Percentiles rank a stretch among this genome's conserved stretches.
Evolutionary conservation across 2,329 filamentous ascomycete species (phyloP).

Genomic region (Lecanoromycetidae sp.): DNA sequence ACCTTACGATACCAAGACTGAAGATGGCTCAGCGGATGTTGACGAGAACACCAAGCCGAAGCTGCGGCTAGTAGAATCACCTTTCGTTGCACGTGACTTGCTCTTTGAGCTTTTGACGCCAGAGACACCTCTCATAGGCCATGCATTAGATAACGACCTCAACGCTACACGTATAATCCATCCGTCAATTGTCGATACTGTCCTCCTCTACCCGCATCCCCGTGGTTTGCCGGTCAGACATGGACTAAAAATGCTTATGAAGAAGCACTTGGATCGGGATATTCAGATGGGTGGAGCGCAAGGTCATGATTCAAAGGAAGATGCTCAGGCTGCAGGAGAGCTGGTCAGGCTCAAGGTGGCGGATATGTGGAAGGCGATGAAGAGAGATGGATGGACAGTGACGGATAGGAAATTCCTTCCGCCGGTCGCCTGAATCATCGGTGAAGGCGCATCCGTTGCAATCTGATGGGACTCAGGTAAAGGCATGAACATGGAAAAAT

Average conservation of each 20-base stretch:
- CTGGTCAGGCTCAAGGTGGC: conserved; percentile 61
- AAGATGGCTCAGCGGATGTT: conserved; percentile 17
- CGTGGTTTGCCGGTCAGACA: conserved; percentile 64
- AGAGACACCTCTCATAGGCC: conserved; percentile 73
- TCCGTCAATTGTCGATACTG: conserved; percentile 72
- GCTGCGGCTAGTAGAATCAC: conserved; percentile 64
- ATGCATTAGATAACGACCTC: conserved; percentile 90
- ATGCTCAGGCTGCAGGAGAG: conserved; percentile 79
- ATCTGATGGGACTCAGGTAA: neutral
- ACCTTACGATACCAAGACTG: conserved; percentile 35
- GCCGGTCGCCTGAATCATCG: neutral
- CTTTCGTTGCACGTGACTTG: conserved; percentile 59
- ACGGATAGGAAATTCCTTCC: conserved; percentile 3
- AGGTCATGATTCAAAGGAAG: conserved; percentile 88
- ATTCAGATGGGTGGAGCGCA: conserved; percentile 61
- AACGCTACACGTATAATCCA: conserved; percentile 78
- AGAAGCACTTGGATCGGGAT: conserved; percentile 54
- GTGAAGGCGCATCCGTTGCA: neutral
- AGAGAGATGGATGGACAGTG: conserved; percentile 50
- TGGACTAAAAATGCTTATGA: conserved; percentile 63
- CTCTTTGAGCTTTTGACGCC: conserved; percentile 66
- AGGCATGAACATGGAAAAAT: neutral
- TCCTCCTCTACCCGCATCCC: conserved; percentile 69
- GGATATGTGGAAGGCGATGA: conserved; percentile 57
- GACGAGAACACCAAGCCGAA: conserved; percentile 17